phyloP scores from a whole-genome alignment of 495 filamentous ascomycete species.

The Aspergillus nidulans region DNA sequence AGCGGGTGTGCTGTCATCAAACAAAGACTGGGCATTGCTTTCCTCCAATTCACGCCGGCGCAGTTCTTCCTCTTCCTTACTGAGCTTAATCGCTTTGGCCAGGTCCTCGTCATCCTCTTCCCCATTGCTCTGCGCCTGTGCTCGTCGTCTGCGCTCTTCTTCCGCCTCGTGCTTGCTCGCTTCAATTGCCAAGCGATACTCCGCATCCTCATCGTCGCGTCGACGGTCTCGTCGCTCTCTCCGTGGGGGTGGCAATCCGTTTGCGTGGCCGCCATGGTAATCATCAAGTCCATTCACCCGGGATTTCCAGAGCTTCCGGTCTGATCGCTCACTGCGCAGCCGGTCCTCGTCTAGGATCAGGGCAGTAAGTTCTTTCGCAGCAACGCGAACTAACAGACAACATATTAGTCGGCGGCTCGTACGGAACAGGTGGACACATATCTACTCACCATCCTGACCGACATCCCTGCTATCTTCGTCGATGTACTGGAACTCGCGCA shows the following conservation, averaged over 20 bases:
- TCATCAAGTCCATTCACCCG: constrained; percentile 92
- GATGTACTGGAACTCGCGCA: constrained; percentile 93
- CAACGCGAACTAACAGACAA: constrained; percentile 69
- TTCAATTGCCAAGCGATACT: constrained; percentile 90
- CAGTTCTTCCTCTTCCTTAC: constrained; percentile 89
- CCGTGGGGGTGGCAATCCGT: constrained; percentile 35
- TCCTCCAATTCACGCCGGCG: constrained; percentile 86
- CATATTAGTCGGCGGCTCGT: background rate
- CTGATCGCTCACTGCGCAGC: constrained; percentile 82
- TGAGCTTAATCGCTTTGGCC: constrained; percentile 92
- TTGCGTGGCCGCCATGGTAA: constrained; percentile 32
- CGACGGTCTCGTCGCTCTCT: constrained; percentile 41
- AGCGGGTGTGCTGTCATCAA: constrained; percentile 67
- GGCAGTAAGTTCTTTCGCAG: constrained; percentile 94
- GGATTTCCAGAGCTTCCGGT: constrained; percentile 94
- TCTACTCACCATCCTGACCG: constrained; percentile 77
- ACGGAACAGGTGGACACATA: background rate
- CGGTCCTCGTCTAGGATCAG: constrained; percentile 93
- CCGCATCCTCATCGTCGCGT: constrained; percentile 82
- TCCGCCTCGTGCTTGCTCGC: constrained; percentile 95
- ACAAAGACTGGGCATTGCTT: constrained; percentile 77
- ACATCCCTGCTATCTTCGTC: constrained; percentile 95
- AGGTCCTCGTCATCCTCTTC: constrained; percentile 80
- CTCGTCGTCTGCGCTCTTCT: constrained; percentile 72
- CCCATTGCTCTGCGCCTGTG: constrained; percentile 46